Conservation (phyloP, 2,329 filamentous ascomycete genomes). For the Cordyceps cateniannulata region DNA sequence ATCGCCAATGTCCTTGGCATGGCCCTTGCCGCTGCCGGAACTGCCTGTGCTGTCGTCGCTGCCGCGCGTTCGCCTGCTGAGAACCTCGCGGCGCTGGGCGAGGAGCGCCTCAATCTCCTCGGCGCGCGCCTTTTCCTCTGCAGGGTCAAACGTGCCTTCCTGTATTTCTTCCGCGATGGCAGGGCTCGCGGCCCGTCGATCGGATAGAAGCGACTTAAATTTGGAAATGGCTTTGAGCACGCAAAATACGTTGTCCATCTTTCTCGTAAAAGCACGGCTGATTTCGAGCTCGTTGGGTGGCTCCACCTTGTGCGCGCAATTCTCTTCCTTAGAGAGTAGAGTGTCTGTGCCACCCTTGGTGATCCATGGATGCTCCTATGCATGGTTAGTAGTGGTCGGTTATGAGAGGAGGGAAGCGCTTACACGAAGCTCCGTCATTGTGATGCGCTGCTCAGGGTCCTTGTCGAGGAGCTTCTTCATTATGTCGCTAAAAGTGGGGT, state of each 20-base stretch:
- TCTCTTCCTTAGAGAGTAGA: slow-evolving; percentile 75
- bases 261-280: slow-evolving; percentile 82
- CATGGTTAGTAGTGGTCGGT: slow-evolving; percentile 9
- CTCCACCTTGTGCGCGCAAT: slow-evolving; percentile 73
- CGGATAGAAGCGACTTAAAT: slow-evolving; percentile 69
- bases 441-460: slow-evolving; percentile 74
- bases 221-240: slow-evolving; percentile 89
- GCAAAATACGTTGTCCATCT: slow-evolving; percentile 78
- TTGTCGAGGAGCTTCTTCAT: slow-evolving; percentile 74
- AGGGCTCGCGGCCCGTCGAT: slow-evolving; percentile 12
- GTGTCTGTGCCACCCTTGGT: slow-evolving; percentile 72
- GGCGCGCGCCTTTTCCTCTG: slow-evolving; percentile 31
- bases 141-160: slow-evolving; percentile 17
- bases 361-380: slow-evolving; percentile 85
- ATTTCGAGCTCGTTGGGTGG: slow-evolving; percentile 86
- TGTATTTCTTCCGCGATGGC: background rate
- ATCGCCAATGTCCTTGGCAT: slow-evolving; percentile 55
- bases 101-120: slow-evolving; percentile 46
- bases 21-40: slow-evolving; percentile 14
- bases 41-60: slow-evolving; percentile 17
- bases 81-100: slow-evolving; percentile 38
- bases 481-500: slow-evolving; percentile 66
- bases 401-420: slow-evolving; percentile 24
- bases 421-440: slow-evolving; percentile 76
- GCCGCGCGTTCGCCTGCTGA: slow-evolving; percentile 19